Evolutionary conservation across 1,139 yeast species (phyloP), one percentile per base, ranked within the genome.

Genomic region (Wickerhamomyces sp.): DNA sequence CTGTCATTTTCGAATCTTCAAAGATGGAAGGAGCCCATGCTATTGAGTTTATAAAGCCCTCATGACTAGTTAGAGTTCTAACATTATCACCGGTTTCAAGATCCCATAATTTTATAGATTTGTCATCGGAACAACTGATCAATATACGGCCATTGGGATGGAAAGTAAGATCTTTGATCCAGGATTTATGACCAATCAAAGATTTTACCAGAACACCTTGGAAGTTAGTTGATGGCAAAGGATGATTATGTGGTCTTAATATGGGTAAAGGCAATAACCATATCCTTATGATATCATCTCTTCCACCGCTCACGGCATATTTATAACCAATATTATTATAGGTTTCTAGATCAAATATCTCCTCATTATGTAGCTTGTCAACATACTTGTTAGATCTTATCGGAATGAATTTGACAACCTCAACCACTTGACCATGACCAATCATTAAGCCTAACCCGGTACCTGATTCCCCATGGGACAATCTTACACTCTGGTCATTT

Each of bases 381-480:
- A 85, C 59, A 46, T 68, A 68, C 29, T 55, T 51, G 53, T 77
- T 72, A 3, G 56, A 46, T 7, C 39, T 50, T 35, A 52, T 46
- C 0, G 96, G 96, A 22, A 90, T 72, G 50, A 88, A 81, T 38
- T 72, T 72, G 9, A 78, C 82, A 33, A 78, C 73, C 57, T 90
- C 97, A 13, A 90, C 73, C 13, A 89, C 97, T 61, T 88, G 96
- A 17, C 74, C 74, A 61, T 90, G 97, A 0, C 95, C 95, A 21
- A 81, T 60, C 51, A 87, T 70, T 35, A 81, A 64, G 1, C 87
- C 76, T 15, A 82, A 61, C 4, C 89, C 89, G 3, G 80, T 80
- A 0, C 92, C 89, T 2, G 84, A 70, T 17, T 71, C 75, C 37
- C 78, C 76, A 47, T 75, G 74, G 1, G 86, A 74, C 26, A 89